Conservation (phyloP, 495 filamentous ascomycete species). For the Hypoxylon subgilvum region DNA sequence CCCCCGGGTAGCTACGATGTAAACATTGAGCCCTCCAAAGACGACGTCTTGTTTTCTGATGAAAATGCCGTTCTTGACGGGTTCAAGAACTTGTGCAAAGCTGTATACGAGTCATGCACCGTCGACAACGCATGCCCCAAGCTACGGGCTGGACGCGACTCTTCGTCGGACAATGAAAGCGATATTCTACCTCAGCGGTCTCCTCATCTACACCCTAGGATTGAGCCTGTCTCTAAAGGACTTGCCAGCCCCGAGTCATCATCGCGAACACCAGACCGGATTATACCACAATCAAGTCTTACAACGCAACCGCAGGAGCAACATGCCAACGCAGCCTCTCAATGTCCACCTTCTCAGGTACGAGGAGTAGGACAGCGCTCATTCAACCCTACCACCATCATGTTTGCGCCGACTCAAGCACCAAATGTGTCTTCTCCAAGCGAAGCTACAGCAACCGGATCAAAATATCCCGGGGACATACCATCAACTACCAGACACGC, state of each 20-base stretch:
- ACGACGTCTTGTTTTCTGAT: conserved; percentile 81
- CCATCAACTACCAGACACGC: conserved; percentile 12
- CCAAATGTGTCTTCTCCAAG: not conserved
- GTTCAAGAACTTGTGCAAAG: conserved; percentile 61
- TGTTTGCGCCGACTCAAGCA: conserved; percentile 14
- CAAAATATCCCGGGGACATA: not conserved
- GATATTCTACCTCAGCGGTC: not conserved
- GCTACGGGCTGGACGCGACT: not conserved
- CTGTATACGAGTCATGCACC: conserved; percentile 50
- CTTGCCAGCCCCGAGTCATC: not conserved
- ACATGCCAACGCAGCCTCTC: not conserved
- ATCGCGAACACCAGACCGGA: not conserved
- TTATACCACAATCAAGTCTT: not conserved
- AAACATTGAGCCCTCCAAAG: conserved; percentile 90
- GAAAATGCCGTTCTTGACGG: conserved; percentile 54
- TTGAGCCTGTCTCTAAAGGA: not conserved
- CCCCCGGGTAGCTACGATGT: conserved; percentile 76
- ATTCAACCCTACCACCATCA: not conserved
- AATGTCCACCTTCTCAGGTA: not conserved
- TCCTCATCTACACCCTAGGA: not conserved
- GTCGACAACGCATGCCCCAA: not conserved
- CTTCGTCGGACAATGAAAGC: not conserved
- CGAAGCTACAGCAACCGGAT: not conserved
- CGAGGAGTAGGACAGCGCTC: not conserved
- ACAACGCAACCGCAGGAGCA: not conserved